Conservation (phyloP, 768 basidiomycete species). For the Boletellus emodensis region DNA sequence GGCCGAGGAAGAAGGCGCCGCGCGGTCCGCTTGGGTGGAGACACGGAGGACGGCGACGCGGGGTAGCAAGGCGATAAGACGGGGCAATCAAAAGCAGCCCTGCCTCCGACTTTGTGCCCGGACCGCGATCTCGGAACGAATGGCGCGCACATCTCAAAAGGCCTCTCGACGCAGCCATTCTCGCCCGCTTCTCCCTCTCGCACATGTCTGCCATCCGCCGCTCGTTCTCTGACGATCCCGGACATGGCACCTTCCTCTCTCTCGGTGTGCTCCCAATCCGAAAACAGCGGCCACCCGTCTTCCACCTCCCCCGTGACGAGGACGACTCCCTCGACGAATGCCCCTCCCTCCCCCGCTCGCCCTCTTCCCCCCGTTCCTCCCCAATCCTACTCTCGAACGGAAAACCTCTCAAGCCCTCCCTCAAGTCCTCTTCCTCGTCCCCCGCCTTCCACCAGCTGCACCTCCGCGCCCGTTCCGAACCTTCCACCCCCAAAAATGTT, state of each 20-base stretch:
- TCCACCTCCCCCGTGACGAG: slow-evolving; percentile 19
- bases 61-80: no score
- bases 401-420: slow-evolving; percentile 81
- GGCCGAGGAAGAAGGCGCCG: no score
- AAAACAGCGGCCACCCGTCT: slow-evolving; percentile 4
- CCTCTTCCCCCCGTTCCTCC: slow-evolving; percentile 1
- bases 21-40: no score
- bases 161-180: neutral
- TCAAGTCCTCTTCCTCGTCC: slow-evolving; percentile 49
- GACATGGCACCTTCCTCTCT: slow-evolving; percentile 47
- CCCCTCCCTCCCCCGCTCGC: slow-evolving; percentile 42
- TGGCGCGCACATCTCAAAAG: slow-evolving; percentile 12
- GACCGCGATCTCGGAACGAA: slow-evolving; percentile 21
- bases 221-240: slow-evolving; percentile 38
- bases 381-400: slow-evolving; percentile 64
- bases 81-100: no score
- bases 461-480: slow-evolving; percentile 49
- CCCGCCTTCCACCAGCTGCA: slow-evolving; percentile 13
- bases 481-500: slow-evolving; percentile 77
- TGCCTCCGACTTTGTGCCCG: no score
- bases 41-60: no score
- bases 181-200: neutral
- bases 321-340: slow-evolving; percentile 24
- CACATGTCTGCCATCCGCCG: slow-evolving; percentile 19
- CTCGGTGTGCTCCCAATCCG: slow-evolving; percentile 34